Base-by-base conservation (phyloP, 345 rosid genomes). In the Dipteronia dyeriana region DNA sequence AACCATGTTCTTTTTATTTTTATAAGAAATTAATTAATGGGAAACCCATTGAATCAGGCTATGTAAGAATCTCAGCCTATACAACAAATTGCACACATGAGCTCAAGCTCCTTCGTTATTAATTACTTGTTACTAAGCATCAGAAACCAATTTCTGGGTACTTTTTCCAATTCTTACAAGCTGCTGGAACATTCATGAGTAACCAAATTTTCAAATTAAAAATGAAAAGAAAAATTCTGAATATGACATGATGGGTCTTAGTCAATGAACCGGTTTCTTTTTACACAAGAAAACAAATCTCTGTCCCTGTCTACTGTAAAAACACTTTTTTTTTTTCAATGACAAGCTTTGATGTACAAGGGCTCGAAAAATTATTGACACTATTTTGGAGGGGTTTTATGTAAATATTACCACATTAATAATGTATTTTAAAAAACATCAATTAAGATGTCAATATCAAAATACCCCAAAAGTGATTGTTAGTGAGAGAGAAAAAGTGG, bases 1-100 rank as follows among this genome's bases (percentile, higher is more conserved):
- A 77, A 73, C n/a, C 78, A 77, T 68, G 81, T 74, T 73, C 25
- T 26, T 38, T 51, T 63, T 8, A 49, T 63, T 19, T 25, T 2
- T 22, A 16, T 31, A 31, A 31, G 38, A 51, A 45, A 8, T 54
- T 31, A 8, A 9, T 34, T 7, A 56, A 20, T 23, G 68, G 70
- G 63, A 34, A 74, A 59, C 39, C 77, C 56, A 59, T 8, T 43
- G 80, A 73, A 73, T 73, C 75, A 68, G 51, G 70, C 51, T 70
- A n/a, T 57, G 29, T 54, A 49, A 10, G 63, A 71, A 71, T 71
- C 74, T 71, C 29, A 54, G 31, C 45, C 45, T 54, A 25, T 17
- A 70, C 14, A 43, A 49, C 22, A 13, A 69, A 49, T 69, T 69
- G 38, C 26, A 47, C 3, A 51, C 45, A 14, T 16, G 34, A 53